Conservation (phyloP, 768 basidiomycete genomes). For the Amanita molliuscula region DNA sequence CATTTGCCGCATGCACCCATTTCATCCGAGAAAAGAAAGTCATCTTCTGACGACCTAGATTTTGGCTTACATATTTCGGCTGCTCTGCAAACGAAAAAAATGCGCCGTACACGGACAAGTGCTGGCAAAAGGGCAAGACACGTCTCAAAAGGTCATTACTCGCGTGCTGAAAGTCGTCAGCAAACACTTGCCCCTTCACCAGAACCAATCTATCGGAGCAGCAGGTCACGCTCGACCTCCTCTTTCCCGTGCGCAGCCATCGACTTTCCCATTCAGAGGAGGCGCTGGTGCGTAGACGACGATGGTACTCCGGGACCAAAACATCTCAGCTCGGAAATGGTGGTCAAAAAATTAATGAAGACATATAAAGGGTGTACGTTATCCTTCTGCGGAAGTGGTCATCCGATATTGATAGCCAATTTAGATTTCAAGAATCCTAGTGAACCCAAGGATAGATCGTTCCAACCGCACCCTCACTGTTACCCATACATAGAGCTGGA, state of each 20-base stretch:
- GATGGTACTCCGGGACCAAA: slow-evolving; percentile 39
- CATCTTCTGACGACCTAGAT: not conserved
- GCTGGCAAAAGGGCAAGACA: slow-evolving; percentile 20
- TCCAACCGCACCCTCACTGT: slow-evolving; percentile 47
- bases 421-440: slow-evolving; percentile 63
- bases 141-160: slow-evolving; percentile 23
- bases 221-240: slow-evolving; percentile 60
- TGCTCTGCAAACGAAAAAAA: not conserved
- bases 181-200: slow-evolving; percentile 31
- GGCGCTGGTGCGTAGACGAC: slow-evolving; percentile 41
- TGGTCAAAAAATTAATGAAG: slow-evolving; percentile 52
- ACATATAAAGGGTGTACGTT: slow-evolving; percentile 61
- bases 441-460: slow-evolving; percentile 52
- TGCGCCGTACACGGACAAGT: not conserved
- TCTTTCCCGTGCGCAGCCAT: slow-evolving; percentile 29
- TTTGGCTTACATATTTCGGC: not conserved
- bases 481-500: slow-evolving; percentile 67
- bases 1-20: not conserved
- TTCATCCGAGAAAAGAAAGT: slow-evolving; percentile 4
- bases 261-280: slow-evolving; percentile 24
- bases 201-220: slow-evolving; percentile 46
- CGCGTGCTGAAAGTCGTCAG: slow-evolving; percentile 35
- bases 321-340: slow-evolving; percentile 54
- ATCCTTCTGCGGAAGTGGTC: not conserved
- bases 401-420: slow-evolving; percentile 12